Evolutionary conservation across 2,329 filamentous ascomycete species (phyloP).

Genomic region (Fusarium anguioides): DNA sequence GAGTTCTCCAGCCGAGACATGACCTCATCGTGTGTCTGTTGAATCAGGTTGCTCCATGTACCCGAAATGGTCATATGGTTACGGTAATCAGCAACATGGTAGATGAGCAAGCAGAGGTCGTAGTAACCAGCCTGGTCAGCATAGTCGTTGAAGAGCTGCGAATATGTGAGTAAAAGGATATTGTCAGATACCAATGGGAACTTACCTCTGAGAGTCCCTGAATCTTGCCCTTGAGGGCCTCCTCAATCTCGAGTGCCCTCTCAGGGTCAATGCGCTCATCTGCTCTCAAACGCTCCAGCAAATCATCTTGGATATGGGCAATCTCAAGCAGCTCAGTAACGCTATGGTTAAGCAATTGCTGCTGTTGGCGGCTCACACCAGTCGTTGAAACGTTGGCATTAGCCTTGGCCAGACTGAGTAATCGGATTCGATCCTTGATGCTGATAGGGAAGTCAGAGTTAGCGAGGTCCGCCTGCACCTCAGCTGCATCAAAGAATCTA

Average conservation of each 20-base stretch:
- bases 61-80: slow-evolving; percentile 84
- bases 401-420: slow-evolving; percentile 89
- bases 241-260: slow-evolving; percentile 71
- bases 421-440: slow-evolving; percentile 88
- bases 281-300: slow-evolving; percentile 79
- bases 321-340: slow-evolving; percentile 90
- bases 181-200: slow-evolving; percentile 26
- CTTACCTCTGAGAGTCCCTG: slow-evolving; percentile 80
- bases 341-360: slow-evolving; percentile 86
- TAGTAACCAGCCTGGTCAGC: slow-evolving; percentile 93
- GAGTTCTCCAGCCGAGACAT: slow-evolving; percentile 59
- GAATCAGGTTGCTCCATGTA: slow-evolving; percentile 86
- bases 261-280: slow-evolving; percentile 76
- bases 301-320: slow-evolving; percentile 93
- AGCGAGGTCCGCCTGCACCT: slow-evolving; percentile 85
- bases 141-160: slow-evolving; percentile 89
- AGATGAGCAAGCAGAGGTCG: slow-evolving; percentile 92
- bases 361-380: slow-evolving; percentile 80
- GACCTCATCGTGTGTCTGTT: slow-evolving; percentile 72
- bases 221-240: slow-evolving; percentile 80
- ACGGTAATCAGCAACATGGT: slow-evolving; percentile 90
- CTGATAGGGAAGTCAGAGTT: slow-evolving; percentile 82
- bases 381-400: slow-evolving; percentile 88
- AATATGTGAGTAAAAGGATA: slow-evolving; percentile 33
- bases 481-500: slow-evolving; percentile 86